Evolutionary conservation across 208 protist species (phyloP).

Genomic region (Angomonas deanei): DNA sequence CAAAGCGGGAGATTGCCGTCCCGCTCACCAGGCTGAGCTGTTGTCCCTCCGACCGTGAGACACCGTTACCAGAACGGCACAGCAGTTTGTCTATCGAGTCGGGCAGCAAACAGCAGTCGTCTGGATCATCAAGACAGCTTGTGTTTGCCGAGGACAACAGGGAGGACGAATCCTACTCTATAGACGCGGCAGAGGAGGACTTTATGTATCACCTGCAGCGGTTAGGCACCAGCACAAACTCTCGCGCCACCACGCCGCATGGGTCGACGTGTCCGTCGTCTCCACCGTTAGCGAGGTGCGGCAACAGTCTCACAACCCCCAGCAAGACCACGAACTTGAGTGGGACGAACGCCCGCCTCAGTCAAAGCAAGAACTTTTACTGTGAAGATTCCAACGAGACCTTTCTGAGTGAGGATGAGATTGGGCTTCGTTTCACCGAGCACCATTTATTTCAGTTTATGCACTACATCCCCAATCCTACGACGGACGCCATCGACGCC

Average conservation of each 20-base stretch:
- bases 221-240: background rate
- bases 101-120: no score
- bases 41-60: no score
- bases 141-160: no score
- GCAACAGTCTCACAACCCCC: no score
- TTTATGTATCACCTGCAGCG: background rate
- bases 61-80: no score
- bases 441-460: constrained; percentile 64
- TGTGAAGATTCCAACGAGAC: background rate
- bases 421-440: constrained; percentile 42
- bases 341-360: background rate
- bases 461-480: constrained; percentile 15
- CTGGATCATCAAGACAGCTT: no score
- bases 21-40: no score
- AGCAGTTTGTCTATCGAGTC: no score
- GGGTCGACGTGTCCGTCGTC: background rate
- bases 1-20: no score
- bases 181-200: background rate
- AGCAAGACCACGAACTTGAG: background rate
- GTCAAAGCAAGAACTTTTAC: background rate
- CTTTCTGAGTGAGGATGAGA: background rate
- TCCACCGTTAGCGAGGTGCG: background rate
- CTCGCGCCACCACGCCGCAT: background rate
- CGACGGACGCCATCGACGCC: background rate
- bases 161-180: no score